Evolutionary conservation across 768 basidiomycete genomes (phyloP).

Genomic region (Tulasnella sp.): DNA sequence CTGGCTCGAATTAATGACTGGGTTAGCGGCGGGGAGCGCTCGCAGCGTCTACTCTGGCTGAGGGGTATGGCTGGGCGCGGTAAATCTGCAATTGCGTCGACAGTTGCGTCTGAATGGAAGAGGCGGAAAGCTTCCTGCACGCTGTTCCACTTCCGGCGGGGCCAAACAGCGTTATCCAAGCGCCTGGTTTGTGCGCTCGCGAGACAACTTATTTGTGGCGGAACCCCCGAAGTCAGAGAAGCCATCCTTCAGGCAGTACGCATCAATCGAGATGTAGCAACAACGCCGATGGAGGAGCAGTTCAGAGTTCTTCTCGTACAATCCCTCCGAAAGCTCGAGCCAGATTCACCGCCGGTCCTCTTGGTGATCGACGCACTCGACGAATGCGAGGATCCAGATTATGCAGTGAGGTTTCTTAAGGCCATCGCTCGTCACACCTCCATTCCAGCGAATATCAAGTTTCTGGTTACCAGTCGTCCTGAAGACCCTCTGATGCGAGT

Average conservation of each 20-base stretch:
- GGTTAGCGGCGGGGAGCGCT: neutral
- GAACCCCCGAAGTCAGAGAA: neutral
- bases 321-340: neutral
- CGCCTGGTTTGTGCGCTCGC: neutral
- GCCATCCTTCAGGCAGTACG: neutral
- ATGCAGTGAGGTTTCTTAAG: neutral
- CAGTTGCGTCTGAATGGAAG: neutral
- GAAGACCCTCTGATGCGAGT: neutral
- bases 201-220: neutral
- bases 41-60: neutral
- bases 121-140: neutral
- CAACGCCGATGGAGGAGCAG: neutral
- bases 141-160: neutral
- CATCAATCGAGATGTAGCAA: neutral
- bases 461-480: neutral
- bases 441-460: neutral
- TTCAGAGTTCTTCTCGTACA: neutral
- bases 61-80: neutral
- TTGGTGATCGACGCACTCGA: neutral
- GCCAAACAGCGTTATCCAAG: neutral
- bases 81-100: neutral
- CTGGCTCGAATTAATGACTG: neutral
- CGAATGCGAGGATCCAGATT: neutral
- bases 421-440: neutral
- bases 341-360: neutral